Evolutionary conservation across 345 rosid genomes (phyloP), one percentile per base, ranked within the genome.

Genomic region (Gossypium australe): DNA sequence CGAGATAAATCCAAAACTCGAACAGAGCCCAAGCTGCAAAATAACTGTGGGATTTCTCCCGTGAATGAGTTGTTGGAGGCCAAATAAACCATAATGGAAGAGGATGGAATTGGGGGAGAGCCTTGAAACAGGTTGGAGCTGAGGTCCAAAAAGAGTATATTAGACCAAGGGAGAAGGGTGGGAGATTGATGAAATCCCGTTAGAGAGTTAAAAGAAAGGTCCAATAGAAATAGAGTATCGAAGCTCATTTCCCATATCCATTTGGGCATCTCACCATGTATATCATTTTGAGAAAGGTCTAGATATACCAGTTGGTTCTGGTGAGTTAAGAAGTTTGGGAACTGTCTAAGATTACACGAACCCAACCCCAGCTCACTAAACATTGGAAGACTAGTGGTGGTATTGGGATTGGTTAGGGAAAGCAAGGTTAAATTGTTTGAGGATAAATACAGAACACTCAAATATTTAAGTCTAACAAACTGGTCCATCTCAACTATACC

Each of bases 1-100:
- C 51, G 12, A 7, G 61, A 60, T 11, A 69, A 10, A 49, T 74
- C 75, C 38, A 75, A 60, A 9, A 18, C 0, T 17, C 43, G 2
- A 20, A 75, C 41, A 25, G 55, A 55, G 16, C 1, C 38, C 20
- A 52, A 14, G 11, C 65, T 64, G 68, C 82, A 75, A 7, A 74
- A 51, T 18, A 20, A 4, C 12, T 20, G 59, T 14, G 76, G 48
- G 44, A 75, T 18, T 25, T 47, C 29, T 18, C 76, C 76, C 1
- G 60, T 59, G 43, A 79, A 45, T 3, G 43, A 20, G 12, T 78
- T 73, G 67, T 74, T 59, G 9, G 74, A 55, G 44, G 52, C 52
- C 6, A 7, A 16, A 17, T 63, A 63, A 8, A 38, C 67, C 45
- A 34, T 17, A 7, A 38, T 38, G 22, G 67, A 22, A 24, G 16